Base-by-base conservation (phyloP, 768 basidiomycete species). In the Lactarius hatsudake region DNA sequence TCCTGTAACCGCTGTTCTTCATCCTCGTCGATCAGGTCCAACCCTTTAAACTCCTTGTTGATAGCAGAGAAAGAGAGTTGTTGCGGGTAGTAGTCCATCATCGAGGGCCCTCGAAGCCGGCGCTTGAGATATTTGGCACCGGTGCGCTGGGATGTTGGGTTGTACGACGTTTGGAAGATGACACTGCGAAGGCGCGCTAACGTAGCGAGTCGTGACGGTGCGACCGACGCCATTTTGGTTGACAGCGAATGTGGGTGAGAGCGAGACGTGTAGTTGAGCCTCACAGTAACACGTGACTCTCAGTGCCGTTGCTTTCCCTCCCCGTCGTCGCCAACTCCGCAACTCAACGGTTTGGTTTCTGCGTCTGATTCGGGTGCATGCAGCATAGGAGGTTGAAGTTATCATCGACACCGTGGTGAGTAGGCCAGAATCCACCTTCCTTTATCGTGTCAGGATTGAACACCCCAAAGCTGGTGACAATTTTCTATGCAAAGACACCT, bases 41-140 rank as follows among this genome's bases (percentile, higher is more conserved):
- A 72, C 12, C 73, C 72, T 4, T 63, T 67, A 15, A 59, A 58
- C 43, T 60, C 53, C 42, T 80, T 80, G 3, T 80, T 81, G 12
- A 87, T 77, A 59, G 80, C 72, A 38, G 85, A 75, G 60, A 93
- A 79, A 67, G 85, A 81, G 66, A 91, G 72, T n/a, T 79, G 76
- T 26, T 78, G 75, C 0, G 90, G 91, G 78, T 96, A 95, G 79
- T 98, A 98, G 5, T 84, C 79, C 70, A 89, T 74, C 88, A 97
- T 91, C 32, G 93, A 84, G 0, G 94, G 94, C 0, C 96, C 96
- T 0, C 88, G 86, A 42, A 98, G 85, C 20, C 90, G 83, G 17
- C 84, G 82, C 23, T 90, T 87, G 56, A 98, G 86, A 79, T 96
- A 94, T 79, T 98, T 98, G 32, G 94, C 90, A 20, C 96, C 96